Conservation (phyloP, 345 rosid genomes). For the Anacardium occidentale region DNA sequence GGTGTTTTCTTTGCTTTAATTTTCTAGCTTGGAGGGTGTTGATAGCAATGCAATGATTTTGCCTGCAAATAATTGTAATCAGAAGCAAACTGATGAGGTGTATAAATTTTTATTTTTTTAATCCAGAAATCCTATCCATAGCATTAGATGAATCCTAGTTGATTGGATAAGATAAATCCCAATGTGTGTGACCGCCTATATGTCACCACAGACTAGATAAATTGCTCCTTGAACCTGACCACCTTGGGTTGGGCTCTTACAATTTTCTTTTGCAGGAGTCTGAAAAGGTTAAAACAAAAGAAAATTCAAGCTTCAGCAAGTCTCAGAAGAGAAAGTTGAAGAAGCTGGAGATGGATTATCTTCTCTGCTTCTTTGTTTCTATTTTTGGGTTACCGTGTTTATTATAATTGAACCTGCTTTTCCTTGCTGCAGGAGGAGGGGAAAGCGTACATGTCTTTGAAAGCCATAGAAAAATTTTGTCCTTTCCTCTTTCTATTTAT, state of each 20-base stretch:
- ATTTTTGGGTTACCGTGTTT: slow-evolving; percentile 8
- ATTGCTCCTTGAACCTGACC: too few relatives aligned
- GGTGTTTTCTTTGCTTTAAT: slow-evolving; percentile 7
- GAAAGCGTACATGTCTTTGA: slow-evolving; percentile 38
- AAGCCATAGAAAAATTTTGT: slow-evolving; percentile 49
- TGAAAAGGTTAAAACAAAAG: slow-evolving; percentile 23
- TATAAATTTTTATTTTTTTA: too few relatives aligned
- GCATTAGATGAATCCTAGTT: too few relatives aligned
- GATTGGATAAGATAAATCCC: too few relatives aligned
- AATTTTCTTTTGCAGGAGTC: slow-evolving; percentile 19
- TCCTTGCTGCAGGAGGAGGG: slow-evolving; percentile 52
- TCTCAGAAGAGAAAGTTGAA: slow-evolving; percentile 66
- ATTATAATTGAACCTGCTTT: not conserved
- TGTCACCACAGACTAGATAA: too few relatives aligned
- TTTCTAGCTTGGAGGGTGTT: slow-evolving; percentile 31
- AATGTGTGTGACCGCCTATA: too few relatives aligned
- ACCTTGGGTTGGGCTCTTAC: too few relatives aligned
- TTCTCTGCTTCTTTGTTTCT: not conserved
- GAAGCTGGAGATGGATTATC: slow-evolving; percentile 56
- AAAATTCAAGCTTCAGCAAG: slow-evolving; percentile 41
- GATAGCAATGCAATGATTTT: slow-evolving; percentile 57
- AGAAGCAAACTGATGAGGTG: slow-evolving; percentile 44
- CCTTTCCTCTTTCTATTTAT: not conserved
- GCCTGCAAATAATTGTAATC: slow-evolving; percentile 43
- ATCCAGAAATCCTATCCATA: too few relatives aligned